Base-by-base conservation (phyloP, 345 rosid genomes). In the Trapa bicornis region DNA sequence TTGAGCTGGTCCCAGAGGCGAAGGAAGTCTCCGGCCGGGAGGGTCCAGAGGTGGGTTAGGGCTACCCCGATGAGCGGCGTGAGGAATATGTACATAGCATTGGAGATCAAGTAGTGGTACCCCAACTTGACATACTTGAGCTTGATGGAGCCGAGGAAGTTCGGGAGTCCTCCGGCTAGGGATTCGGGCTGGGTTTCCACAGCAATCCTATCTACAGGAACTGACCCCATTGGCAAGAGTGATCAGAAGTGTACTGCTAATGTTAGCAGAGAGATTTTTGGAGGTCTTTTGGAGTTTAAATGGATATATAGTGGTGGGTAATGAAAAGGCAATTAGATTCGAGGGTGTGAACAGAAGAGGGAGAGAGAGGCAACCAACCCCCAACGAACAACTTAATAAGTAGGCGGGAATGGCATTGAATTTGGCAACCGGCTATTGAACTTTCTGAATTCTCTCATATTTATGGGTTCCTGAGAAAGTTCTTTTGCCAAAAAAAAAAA, bases 81-180 rank as follows among this genome's bases (percentile, higher is more conserved):
- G 16, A 85, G 72, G 60, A 88, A 39, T 67, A 91, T 76, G 68
- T 84, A 87, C 76, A 82, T 69, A 2, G 86, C 91, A 9, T 84
- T 91, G 32, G 97, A 83, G 62, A 87, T 79, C 43, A 91, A 45
- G 74, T 84, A 87, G 62, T 89, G 94, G 80, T 87, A 89, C 52
- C 96, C 93, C 0, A 91, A 84, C 72, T 91, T 91, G 41, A 91
- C 89, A 41, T 89, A 85, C 47, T 89, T 89, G 69, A 87, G 84
- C 15, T 78, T 81, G 58, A 89, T 77, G 1, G 96, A 84, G 29
- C 75, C 64, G 37, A 84, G 91, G 61, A 89, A 87, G 62, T 87
- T 80, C 54, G 96, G 96, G 57, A 87, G 83, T 73, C 43, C 76
- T 36, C 81, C 72, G 29, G 29, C 64, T 62, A 68, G 12, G 65